These are phyloP conservation scores for Rhodosporidiobolus sp. DNA, from an alignment of 768 basidiomycete genomes.

Conservation along the genomic window DNA sequence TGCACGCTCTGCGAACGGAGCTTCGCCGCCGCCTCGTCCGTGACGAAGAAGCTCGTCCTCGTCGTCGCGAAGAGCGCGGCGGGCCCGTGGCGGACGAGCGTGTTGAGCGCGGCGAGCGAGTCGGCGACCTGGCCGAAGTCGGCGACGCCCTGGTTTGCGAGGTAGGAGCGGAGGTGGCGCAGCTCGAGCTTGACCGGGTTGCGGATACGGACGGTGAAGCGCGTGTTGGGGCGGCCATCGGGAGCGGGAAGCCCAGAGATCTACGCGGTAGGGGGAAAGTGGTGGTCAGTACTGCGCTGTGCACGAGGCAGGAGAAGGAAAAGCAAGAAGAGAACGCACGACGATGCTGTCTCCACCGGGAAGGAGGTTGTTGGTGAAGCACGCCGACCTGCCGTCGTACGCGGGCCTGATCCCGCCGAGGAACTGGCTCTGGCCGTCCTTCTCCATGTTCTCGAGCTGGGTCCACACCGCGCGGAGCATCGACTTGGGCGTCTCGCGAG, in stretches of 20 bases:
- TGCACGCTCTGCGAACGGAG: neutral
- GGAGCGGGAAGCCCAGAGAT: neutral
- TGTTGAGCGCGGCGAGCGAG: constrained; percentile 5
- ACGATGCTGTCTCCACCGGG: neutral
- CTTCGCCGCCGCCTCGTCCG: neutral
- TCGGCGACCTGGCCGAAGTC: neutral
- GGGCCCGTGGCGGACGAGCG: neutral
- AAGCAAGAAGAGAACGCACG: neutral
- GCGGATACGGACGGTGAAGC: neutral
- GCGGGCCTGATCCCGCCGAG: neutral
- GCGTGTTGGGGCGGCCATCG: neutral
- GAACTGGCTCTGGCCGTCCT: too few relatives aligned
- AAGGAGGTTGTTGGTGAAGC: neutral
- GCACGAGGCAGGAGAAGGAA: neutral
- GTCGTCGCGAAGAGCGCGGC: neutral
- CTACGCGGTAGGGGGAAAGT: neutral
- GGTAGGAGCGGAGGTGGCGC: neutral
- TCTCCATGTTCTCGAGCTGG: neutral
- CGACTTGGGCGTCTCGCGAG: constrained; percentile 1
- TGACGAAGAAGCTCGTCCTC: neutral
- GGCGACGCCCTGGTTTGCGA: neutral
- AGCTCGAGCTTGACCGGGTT: neutral
- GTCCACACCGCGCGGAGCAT: constrained; percentile 2
- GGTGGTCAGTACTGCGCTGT: neutral
- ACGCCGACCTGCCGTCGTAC: constrained; percentile 4